Base-by-base conservation (phyloP, 208 protist species). In the Trypanosoma melophagium region DNA sequence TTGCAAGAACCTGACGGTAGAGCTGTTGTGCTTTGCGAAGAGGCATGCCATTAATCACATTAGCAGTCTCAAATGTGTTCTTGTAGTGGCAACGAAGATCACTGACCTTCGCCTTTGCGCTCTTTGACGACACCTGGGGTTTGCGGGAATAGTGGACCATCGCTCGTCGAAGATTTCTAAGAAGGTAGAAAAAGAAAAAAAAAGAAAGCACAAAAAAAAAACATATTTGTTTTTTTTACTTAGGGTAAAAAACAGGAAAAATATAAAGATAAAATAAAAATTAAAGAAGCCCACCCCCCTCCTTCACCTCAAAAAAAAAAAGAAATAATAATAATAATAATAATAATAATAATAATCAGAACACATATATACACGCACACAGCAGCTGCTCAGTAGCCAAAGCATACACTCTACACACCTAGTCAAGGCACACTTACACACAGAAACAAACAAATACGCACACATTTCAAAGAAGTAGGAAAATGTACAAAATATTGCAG, bases 61-160 rank as follows among this genome's bases (percentile, higher is more conserved):
- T 90, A 45, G 88, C 94, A 12, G 92, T 97, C 80, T 98, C 90
- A 64, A 89, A 90, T 49, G 96, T 98, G 80, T 97, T 98, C 87
- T 98, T 98, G 86, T 87, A 97, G 89, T 97, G 93, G 83, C 94
- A 96, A 42, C 93, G 86, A 65, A 97, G 80, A 74, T 97, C 85
- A 72, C 89, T 92, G 38, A 90, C 76, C 85, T 93, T 94, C 24
- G 92, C 87, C 77, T 93, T 93, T 35, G 89, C 82, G 68, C 61
- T 82, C 88, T 96, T 95, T 60, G 86, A 84, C 56, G 84, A 89
- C 62, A 93, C 87, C 84, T 95, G 85, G 24, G 93, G 93, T 80
- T 94, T 95, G 62, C 86, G 84, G 50, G 90, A 96, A 77, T 97
- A 97, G 76, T 96, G 87, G 49, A 89, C 80, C 90, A 97, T 96